These are phyloP conservation scores for Colletotrichum aenigma DNA, from an alignment of 2,329 filamentous ascomycete species.

Conservation along the genomic window DNA sequence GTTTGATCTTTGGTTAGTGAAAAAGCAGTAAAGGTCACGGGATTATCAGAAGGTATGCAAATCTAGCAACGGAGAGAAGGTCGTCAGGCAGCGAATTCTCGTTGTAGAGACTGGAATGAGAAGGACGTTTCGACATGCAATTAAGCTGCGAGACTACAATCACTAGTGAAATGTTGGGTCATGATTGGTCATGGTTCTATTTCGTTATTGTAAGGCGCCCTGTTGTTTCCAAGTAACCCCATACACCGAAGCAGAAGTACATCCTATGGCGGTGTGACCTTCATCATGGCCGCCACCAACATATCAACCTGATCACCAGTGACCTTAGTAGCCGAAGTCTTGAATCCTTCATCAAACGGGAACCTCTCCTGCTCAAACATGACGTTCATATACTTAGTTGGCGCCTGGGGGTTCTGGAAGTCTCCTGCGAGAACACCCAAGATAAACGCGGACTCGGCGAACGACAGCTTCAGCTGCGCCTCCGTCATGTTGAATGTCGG, in stretches of 20 bases:
- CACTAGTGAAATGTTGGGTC: fast-evolving
- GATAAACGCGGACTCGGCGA: neutral
- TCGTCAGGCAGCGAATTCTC: neutral
- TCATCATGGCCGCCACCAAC: neutral
- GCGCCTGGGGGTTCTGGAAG: neutral
- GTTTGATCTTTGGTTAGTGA: conserved; percentile 31
- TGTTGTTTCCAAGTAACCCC: neutral
- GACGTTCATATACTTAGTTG: neutral
- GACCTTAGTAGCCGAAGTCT: neutral
- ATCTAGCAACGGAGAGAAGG: neutral
- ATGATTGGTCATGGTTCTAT: neutral
- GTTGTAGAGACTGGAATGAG: neutral
- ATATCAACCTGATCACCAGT: neutral
- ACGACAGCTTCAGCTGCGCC: neutral
- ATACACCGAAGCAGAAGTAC: neutral
- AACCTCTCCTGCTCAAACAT: neutral
- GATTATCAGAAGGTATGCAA: neutral
- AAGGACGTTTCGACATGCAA: neutral
- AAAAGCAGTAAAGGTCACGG: neutral
- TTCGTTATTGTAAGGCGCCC: neutral
- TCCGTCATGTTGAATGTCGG: neutral
- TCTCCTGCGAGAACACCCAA: neutral
- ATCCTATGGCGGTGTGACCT: neutral
- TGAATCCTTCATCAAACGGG: neutral
- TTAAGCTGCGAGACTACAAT: neutral